Base-by-base conservation (phyloP, 495 filamentous ascomycete species). In the Physcia stellaris region DNA sequence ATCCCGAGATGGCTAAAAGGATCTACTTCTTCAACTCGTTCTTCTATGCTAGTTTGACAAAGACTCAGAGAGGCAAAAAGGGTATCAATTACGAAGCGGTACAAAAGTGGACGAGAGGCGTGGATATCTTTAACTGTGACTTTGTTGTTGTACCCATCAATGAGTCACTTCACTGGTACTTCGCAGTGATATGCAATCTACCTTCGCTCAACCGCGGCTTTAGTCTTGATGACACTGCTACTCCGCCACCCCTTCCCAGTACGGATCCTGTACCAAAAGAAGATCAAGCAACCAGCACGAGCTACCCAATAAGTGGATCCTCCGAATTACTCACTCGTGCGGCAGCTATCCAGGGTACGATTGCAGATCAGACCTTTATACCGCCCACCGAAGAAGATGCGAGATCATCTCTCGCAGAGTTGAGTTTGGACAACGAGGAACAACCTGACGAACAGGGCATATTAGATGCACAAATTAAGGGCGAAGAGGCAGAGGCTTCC, bases 171-270 rank as follows among this genome's bases (percentile, higher is more conserved):
- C 90, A 98, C 54, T 98, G 90, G 90, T 96, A 90, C 59, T 61
- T 95, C 50, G 90, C 86, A 10, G 86, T 98, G 40, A 94, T 96
- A 23, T 94, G 84, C 73, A 94, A 96, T 50, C 68, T 88, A 2
- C 78, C 42, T 60, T 70, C 39, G 47, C 70, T 60, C 37, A 53
- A 53, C 47, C 64, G 52, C 45, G 57, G 52, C 20, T 45, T 48
- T 10, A 50, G 51, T 21, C 44, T 33, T 16, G 37, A 42, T 18
- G 39, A 54, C 22, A 33, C 29, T 26, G 38, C 19, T 3, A 35
- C 17, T n/a, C 15, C 17, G 17, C 4, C 17, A 1, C 5, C 33
- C 21, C 15, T 19, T 18, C 15, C 4, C 15, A 18, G 4, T n/a
- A 13, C 6, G n/a, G 6, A 35, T 16, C 5, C n/a, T 21, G 1